These are phyloP conservation scores for Lichtheimia ramosa DNA, from an alignment of 371 early-diverging fungal genomes.

Conservation along the genomic window DNA sequence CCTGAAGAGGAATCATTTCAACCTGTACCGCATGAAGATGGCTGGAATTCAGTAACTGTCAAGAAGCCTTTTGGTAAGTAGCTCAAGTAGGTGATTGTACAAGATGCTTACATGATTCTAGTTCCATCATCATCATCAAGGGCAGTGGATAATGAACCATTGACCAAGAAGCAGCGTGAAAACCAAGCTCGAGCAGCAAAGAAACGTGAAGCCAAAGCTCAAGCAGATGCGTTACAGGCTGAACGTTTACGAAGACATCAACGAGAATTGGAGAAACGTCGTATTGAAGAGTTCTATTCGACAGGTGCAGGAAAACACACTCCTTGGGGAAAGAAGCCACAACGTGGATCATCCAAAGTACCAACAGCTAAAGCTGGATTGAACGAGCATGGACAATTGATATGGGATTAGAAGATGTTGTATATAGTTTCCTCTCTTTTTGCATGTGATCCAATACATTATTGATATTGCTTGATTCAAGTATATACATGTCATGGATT, in stretches of 20 bases:
- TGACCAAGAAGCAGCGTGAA: slow-evolving; percentile 59
- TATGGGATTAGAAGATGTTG: slow-evolving; percentile 32
- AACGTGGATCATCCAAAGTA: slow-evolving; percentile 21
- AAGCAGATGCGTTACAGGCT: slow-evolving; percentile 41
- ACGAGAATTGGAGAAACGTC: slow-evolving; percentile 31
- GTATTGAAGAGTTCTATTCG: slow-evolving; percentile 42
- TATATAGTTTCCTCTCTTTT: too few species aligned
- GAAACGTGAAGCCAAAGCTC: slow-evolving; percentile 42
- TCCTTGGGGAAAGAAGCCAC: slow-evolving; percentile 27
- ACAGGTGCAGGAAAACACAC: slow-evolving; percentile 43
- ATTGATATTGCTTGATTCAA: too few species aligned
- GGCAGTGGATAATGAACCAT: slow-evolving; percentile 14
- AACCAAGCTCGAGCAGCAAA: slow-evolving; percentile 43
- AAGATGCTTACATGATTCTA: not conserved
- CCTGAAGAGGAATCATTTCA: slow-evolving; percentile 28
- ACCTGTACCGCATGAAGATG: slow-evolving; percentile 36
- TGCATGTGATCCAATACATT: too few species aligned
- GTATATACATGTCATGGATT: too few species aligned
- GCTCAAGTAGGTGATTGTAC: not conserved
- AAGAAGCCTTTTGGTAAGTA: not conserved
- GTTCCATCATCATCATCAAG: slow-evolving; percentile 1
- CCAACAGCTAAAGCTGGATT: slow-evolving; percentile 29
- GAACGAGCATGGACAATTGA: slow-evolving; percentile 42
- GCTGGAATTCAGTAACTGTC: slow-evolving; percentile 23
- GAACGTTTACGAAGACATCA: slow-evolving; percentile 53